A percentile compares a stretch with the other conserved stretches of the same genome.
These are phyloP conservation scores for Cladosporium sp. DNA, from an alignment of 2,329 filamentous ascomycete genomes.

Conservation along the genomic window DNA sequence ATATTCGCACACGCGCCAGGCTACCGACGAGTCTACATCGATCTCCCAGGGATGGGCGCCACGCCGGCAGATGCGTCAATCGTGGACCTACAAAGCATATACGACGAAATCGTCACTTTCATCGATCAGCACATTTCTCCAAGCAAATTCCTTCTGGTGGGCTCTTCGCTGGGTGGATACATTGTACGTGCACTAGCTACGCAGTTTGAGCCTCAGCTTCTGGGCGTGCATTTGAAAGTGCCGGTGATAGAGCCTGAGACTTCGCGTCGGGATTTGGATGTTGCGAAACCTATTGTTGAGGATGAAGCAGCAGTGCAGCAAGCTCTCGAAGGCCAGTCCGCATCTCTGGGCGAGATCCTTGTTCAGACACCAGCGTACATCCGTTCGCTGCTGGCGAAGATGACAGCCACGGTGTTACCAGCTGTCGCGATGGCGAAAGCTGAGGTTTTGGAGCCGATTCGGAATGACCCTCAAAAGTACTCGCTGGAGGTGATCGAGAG, in stretches of 20 bases:
- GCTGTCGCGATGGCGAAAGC: constrained; percentile 15
- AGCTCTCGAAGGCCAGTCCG: not conserved
- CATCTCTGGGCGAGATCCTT: constrained; percentile 16
- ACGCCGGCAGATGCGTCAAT: constrained; percentile 7
- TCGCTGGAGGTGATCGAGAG: constrained; percentile 13
- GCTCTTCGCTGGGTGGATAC: constrained; percentile 24
- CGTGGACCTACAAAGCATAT: constrained; percentile 19
- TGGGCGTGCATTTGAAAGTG: constrained; percentile 21
- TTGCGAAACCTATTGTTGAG: constrained; percentile 14
- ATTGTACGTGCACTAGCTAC: constrained; percentile 22
- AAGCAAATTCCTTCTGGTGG: constrained; percentile 19
- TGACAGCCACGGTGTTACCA: constrained; percentile 10
- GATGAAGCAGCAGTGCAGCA: not conserved
- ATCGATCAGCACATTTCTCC: constrained; percentile 21
- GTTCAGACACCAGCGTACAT: constrained; percentile 24
- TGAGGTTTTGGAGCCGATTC: constrained; percentile 5
- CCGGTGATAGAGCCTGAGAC: constrained; percentile 21
- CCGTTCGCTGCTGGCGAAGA: not conserved
- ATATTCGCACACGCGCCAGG: constrained; percentile 15
- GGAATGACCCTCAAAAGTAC: not conserved
- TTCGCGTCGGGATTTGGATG: constrained; percentile 19
- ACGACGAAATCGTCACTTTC: constrained; percentile 17
- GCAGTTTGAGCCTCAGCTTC: constrained; percentile 10
- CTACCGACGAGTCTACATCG: constrained; percentile 22
- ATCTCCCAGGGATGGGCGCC: constrained; percentile 24